Conservation (phyloP, 495 filamentous ascomycete genomes). For the Friedmanniomyces simplex region DNA sequence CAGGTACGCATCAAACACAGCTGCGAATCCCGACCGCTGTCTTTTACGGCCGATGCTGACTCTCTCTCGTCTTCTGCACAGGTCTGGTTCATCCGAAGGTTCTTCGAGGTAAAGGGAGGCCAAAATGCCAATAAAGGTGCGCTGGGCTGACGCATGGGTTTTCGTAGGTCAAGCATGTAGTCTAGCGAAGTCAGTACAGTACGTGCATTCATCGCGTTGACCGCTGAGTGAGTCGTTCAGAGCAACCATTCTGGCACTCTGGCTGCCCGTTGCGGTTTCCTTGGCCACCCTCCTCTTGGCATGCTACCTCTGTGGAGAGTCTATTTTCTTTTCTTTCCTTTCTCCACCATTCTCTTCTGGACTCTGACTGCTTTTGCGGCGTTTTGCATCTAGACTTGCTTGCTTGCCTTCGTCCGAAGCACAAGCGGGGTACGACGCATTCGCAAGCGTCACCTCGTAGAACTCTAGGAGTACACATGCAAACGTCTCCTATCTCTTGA, state of each 20-base stretch:
- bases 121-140: slow-evolving; percentile 4
- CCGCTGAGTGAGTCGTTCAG: too few relatives aligned
- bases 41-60: too few relatives aligned
- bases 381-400: not conserved
- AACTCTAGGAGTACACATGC: too few relatives aligned
- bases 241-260: too few relatives aligned
- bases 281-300: too few relatives aligned
- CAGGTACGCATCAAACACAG: too few relatives aligned
- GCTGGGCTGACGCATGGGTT: slow-evolving; percentile 10
- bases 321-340: not conserved
- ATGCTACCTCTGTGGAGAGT: too few relatives aligned
- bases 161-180: slow-evolving; percentile 18
- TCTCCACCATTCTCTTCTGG: not conserved
- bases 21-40: too few relatives aligned
- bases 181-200: slow-evolving; percentile 1
- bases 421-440: slow-evolving; percentile 3
- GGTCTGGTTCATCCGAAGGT: slow-evolving; percentile 97
- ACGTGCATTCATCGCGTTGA: not conserved
- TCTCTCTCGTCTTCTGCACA: too few relatives aligned
- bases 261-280: too few relatives aligned
- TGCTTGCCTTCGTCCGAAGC: slow-evolving; percentile 2
- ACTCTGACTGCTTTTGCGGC: not conserved
- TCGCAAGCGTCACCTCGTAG: not conserved
- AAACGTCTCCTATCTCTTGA: too few relatives aligned
- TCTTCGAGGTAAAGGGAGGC: slow-evolving; percentile 70